phyloP scores from a whole-genome alignment of 495 filamentous ascomycete genomes.

The Alectoria sarmentosa region DNA sequence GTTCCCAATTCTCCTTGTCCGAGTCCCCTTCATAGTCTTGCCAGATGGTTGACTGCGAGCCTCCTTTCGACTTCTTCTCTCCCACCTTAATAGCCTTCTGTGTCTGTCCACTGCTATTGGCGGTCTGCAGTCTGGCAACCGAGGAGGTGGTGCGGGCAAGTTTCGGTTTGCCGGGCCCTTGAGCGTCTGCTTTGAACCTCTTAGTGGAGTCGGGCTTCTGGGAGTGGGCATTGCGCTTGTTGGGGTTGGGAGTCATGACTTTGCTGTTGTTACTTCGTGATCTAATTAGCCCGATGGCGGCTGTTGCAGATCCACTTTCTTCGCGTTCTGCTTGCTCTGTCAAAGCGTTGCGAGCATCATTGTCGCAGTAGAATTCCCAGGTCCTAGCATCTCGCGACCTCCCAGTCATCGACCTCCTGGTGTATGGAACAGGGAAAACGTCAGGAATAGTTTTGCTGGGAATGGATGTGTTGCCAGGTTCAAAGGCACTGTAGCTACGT shows the following conservation, averaged over 20 bases:
- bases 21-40: conserved; percentile 58
- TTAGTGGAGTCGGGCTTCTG: conserved; percentile 42
- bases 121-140: conserved; percentile 57
- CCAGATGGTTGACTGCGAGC: conserved; percentile 27
- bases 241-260: conserved; percentile 40
- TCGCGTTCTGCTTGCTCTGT: conserved; percentile 66
- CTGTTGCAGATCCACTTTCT: conserved; percentile 61
- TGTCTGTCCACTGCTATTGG: conserved; percentile 19
- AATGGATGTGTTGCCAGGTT: conserved; percentile 37
- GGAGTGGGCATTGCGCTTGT: conserved; percentile 57
- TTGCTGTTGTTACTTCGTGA: conserved; percentile 50
- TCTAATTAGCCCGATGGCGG: conserved; percentile 62
- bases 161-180: conserved; percentile 53
- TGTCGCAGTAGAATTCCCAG: conserved; percentile 79
- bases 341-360: conserved; percentile 62
- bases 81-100: conserved; percentile 9
- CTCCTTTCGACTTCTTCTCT: conserved; percentile 26
- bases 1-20: conserved; percentile 92
- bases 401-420: conserved; percentile 40
- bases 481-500: conserved; percentile 52
- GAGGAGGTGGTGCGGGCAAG: conserved; percentile 59
- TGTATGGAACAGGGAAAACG: conserved; percentile 7
- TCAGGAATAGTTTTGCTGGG: conserved; percentile 31
- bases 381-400: conserved; percentile 74
- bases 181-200: conserved; percentile 34